Conservation (phyloP, 495 filamentous ascomycete species). For the Talaromyces adpressus region DNA sequence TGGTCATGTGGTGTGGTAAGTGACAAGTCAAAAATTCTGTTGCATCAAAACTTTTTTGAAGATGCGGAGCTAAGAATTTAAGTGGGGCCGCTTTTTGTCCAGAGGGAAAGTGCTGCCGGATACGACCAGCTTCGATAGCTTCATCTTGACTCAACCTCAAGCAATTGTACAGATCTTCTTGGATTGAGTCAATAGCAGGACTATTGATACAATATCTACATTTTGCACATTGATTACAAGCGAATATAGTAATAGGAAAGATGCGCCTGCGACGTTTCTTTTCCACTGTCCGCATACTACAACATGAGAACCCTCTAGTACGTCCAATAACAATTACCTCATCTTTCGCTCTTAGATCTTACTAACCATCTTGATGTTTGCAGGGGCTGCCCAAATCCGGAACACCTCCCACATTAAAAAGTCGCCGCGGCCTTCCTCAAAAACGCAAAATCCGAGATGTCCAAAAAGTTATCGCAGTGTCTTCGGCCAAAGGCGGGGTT, state of each 20-base stretch:
- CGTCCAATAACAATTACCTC: constrained; percentile 9
- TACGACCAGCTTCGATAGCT: background rate
- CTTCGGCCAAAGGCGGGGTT: constrained; percentile 93
- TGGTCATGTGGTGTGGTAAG: background rate
- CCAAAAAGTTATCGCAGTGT: constrained; percentile 81
- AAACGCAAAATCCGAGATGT: constrained; percentile 75
- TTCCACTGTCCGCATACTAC: constrained; percentile 52
- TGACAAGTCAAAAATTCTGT: background rate
- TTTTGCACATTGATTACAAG: background rate
- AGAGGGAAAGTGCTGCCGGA: constrained; percentile 7
- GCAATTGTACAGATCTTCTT: background rate
- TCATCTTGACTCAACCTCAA: background rate
- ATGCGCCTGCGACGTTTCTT: constrained; percentile 39
- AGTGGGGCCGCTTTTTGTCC: background rate
- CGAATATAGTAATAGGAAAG: background rate
- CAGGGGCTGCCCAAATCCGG: constrained; percentile 79
- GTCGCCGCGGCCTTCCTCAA: constrained; percentile 76
- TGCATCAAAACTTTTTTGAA: constrained; percentile 7
- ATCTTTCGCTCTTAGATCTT: background rate
- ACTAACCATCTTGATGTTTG: background rate
- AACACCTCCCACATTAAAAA: constrained; percentile 62
- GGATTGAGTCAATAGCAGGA: background rate
- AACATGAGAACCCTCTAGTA: constrained; percentile 93
- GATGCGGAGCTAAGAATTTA: constrained; percentile 6
- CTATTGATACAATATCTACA: background rate